Evolutionary conservation across 148 eudicot species (phyloP).

Genomic region (Bassia scoparia): DNA sequence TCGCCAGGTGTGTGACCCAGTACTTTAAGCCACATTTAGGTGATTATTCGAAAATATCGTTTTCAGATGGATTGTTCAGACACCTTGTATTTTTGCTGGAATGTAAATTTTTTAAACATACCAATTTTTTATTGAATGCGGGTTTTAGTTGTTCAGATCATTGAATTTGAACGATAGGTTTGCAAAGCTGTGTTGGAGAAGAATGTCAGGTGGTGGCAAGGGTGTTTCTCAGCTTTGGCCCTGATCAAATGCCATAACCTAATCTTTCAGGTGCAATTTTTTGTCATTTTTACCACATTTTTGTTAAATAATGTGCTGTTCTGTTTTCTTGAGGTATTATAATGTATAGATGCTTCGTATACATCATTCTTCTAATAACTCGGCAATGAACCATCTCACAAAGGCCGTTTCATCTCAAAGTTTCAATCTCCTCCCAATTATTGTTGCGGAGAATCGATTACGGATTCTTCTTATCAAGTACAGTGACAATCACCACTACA

Average conservation of each 20-base stretch:
- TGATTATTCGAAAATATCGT: background rate
- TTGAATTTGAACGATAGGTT: conserved; percentile 73
- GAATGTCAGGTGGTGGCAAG: conserved; percentile 83
- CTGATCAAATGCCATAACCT: conserved; percentile 77
- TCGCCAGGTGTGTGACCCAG: conserved; percentile 8
- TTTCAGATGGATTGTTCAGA: background rate
- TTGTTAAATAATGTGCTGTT: background rate
- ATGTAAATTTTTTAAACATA: background rate
- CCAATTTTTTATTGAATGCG: background rate
- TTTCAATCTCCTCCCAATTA: no score
- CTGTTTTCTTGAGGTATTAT: no score
- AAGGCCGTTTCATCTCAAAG: no score
- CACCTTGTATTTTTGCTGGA: background rate
- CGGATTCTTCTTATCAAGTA: no score
- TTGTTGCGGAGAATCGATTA: no score
- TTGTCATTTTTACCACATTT: background rate
- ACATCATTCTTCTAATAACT: no score
- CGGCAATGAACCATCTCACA: no score
- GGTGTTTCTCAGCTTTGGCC: conserved; percentile 85
- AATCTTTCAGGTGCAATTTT: conserved; percentile 55
- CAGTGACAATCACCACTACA: no score
- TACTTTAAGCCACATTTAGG: conserved; percentile 8
- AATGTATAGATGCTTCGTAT: no score
- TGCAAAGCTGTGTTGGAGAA: conserved; percentile 66
- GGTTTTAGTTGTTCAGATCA: conserved; percentile 29